A percentile compares a stretch with the other conserved stretches of the same genome.
These are phyloP conservation scores for Santalum album DNA, from an alignment of 164 flowering plant genomes.

Conservation along the genomic window DNA sequence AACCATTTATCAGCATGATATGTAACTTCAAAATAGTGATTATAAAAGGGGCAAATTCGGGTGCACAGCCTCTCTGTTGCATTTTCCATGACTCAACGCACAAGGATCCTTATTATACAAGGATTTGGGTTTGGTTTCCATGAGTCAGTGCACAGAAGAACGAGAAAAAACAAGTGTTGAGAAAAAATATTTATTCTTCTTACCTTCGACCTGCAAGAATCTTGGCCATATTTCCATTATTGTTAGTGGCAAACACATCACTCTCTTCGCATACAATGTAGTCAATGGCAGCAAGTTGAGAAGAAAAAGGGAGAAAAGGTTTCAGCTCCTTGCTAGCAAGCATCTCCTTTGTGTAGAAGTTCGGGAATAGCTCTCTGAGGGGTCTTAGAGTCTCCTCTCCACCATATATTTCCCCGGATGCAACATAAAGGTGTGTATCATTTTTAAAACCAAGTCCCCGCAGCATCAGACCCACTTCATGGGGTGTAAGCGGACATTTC, in stretches of 20 bases:
- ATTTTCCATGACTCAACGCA: too few species aligned
- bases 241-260: conserved; percentile 90
- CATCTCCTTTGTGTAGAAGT: conserved; percentile 86
- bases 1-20: too few species aligned
- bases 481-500: conserved; percentile 94
- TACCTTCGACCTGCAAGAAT: conserved; percentile 95
- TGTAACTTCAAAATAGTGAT: too few species aligned
- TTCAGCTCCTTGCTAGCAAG: conserved; percentile 62
- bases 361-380: conserved; percentile 83
- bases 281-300: conserved; percentile 95
- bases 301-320: conserved; percentile 67
- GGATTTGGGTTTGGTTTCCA: too few species aligned
- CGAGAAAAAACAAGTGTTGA: too few species aligned
- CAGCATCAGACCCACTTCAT: conserved; percentile 92
- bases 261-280: conserved; percentile 90
- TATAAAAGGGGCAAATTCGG: too few species aligned
- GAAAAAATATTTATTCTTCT: neutral
- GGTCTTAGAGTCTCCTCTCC: conserved; percentile 84
- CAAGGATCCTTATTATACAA: too few species aligned
- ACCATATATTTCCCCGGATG: conserved; percentile 98
- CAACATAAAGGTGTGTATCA: conserved; percentile 79
- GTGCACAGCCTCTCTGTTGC: too few species aligned
- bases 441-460: conserved; percentile 83
- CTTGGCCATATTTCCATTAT: conserved; percentile 99
- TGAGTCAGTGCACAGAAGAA: too few species aligned